Percentiles rank a stretch among this genome's conserved stretches.
Evolutionary conservation across 2,329 filamentous ascomycete species (phyloP).

Genomic region (Saccharata proteae): DNA sequence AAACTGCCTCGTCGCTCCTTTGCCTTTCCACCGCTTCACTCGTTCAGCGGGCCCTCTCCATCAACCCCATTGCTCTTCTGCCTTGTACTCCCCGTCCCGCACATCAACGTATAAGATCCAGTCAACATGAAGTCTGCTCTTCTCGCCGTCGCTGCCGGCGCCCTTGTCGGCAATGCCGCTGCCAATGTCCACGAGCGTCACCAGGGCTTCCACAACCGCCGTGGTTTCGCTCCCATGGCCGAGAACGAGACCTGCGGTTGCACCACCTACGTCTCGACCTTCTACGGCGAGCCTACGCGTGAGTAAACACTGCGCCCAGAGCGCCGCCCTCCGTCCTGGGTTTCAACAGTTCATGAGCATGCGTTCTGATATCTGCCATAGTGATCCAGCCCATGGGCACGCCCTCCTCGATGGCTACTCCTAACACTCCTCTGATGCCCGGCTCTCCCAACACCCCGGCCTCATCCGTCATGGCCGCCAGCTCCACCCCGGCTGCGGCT

Average conservation of each 20-base stretch:
- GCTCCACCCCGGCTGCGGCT: conserved; percentile 15
- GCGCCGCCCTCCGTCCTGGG: background rate
- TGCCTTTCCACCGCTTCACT: conserved; percentile 59
- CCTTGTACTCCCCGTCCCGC: conserved; percentile 12
- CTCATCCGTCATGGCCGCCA: conserved; percentile 13
- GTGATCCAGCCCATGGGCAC: background rate
- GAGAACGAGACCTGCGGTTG: conserved; percentile 49
- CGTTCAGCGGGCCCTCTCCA: conserved; percentile 77
- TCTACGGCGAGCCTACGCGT: conserved; percentile 56
- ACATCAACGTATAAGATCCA: conserved; percentile 21
- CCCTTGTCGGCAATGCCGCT: conserved; percentile 39
- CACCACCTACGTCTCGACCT: conserved; percentile 62
- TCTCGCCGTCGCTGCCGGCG: conserved; percentile 49
- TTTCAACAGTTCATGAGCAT: too few species aligned
- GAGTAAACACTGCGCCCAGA: conserved; percentile 15
- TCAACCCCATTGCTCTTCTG: conserved; percentile 12
- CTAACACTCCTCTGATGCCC: background rate
- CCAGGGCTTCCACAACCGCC: conserved; percentile 43
- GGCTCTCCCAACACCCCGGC: conserved; percentile 1
- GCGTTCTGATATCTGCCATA: background rate
- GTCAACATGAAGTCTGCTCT: conserved; percentile 63
- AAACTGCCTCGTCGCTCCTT: conserved; percentile 8
- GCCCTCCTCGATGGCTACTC: conserved; percentile 1
- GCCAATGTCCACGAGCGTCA: conserved; percentile 53
- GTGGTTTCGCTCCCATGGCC: conserved; percentile 28